These are phyloP conservation scores for Hanseniaspora uvarum DNA, from an alignment of 1,139 yeast genomes.

Conservation along the genomic window DNA sequence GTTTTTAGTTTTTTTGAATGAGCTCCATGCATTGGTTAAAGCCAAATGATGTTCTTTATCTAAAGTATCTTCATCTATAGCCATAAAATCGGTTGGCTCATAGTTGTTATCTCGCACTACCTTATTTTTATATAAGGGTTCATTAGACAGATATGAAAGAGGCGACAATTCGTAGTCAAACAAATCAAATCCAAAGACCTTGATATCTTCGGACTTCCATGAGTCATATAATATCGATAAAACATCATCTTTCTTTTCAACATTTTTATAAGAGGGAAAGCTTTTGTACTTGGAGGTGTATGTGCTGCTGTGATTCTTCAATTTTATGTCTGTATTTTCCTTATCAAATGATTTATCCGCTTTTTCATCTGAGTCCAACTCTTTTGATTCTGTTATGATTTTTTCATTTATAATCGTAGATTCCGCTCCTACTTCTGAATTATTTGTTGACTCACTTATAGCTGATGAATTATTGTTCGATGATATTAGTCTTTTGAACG, in stretches of 20 bases:
- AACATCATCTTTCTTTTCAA: neutral
- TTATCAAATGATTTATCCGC: neutral
- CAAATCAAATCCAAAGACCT: neutral
- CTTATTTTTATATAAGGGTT: neutral
- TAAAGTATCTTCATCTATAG: neutral
- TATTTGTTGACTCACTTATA: neutral
- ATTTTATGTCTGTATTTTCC: neutral
- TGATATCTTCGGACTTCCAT: neutral
- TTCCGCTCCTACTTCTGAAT: conserved; percentile 4
- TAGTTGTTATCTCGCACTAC: neutral
- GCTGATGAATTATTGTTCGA: neutral
- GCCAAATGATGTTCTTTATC: neutral
- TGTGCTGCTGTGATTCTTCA: neutral
- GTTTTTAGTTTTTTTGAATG: neutral
- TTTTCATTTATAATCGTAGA: neutral
- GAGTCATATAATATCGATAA: neutral
- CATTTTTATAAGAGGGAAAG: neutral
- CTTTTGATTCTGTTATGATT: neutral
- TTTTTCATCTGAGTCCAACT: neutral
- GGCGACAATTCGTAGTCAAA: neutral
- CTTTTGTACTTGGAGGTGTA: neutral
- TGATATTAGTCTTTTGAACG: neutral
- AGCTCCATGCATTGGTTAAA: neutral
- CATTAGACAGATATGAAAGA: neutral
- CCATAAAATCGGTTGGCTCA: neutral